Conservation (phyloP, 179 eudicot species). For the Patellifolia procumbens region DNA sequence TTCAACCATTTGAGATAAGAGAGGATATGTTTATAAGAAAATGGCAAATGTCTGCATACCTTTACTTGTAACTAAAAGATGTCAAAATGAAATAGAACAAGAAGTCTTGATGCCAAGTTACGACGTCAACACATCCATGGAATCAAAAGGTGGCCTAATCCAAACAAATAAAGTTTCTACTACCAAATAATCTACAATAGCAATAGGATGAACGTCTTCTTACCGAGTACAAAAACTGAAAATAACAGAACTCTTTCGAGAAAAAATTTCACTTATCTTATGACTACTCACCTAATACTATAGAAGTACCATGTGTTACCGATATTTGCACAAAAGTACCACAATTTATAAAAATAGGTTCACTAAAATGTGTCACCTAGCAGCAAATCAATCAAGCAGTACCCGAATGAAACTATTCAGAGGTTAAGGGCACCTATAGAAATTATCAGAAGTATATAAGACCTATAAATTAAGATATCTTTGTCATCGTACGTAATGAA, state of each 20-base stretch:
- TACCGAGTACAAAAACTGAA: neutral
- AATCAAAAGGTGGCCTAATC: neutral
- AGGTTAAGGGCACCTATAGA: neutral
- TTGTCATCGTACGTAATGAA: neutral
- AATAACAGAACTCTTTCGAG: neutral
- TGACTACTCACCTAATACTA: neutral
- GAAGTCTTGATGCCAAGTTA: neutral
- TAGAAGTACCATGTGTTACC: neutral
- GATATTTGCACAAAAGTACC: neutral
- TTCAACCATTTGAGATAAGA: neutral
- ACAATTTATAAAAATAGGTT: neutral
- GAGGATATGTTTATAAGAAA: neutral
- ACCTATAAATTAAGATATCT: neutral
- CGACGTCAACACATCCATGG: neutral
- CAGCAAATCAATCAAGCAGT: too few relatives aligned
- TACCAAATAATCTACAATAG: neutral
- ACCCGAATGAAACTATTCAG: neutral
- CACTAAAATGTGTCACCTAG: too few relatives aligned
- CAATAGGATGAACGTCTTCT: neutral
- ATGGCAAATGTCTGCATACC: neutral
- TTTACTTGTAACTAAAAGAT: neutral
- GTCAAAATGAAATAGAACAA: neutral
- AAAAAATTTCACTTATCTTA: neutral
- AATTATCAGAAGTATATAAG: neutral
- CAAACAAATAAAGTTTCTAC: neutral